These are phyloP conservation scores for Ogataea thermomethanolica DNA, from an alignment of 805 yeast species.

Conservation along the genomic window DNA sequence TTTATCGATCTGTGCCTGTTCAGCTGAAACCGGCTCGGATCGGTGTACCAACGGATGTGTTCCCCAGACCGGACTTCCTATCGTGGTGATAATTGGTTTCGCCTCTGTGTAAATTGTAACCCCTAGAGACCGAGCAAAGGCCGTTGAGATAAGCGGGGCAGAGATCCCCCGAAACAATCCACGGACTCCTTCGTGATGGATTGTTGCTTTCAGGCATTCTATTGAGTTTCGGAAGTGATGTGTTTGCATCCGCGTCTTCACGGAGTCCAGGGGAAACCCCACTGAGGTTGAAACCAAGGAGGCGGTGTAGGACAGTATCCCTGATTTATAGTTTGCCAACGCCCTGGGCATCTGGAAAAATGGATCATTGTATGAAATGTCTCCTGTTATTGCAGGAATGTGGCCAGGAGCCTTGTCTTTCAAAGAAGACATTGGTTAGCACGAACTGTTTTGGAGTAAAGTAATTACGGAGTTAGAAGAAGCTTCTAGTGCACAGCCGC, in stretches of 20 bases:
- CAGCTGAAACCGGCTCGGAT: background rate
- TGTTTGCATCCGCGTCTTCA: slow-evolving; percentile 84
- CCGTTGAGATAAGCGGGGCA: slow-evolving; percentile 68
- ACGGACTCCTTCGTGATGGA: slow-evolving; percentile 55
- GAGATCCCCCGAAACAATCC: slow-evolving; percentile 76
- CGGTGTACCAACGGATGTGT: slow-evolving; percentile 7
- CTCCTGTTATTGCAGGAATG: slow-evolving; percentile 60
- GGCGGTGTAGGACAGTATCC: slow-evolving; percentile 60
- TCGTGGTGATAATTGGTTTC: slow-evolving; percentile 40
- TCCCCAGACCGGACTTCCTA: slow-evolving; percentile 15
- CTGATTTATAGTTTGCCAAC: slow-evolving; percentile 51
- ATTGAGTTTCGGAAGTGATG: slow-evolving; percentile 55
- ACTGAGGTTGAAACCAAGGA: slow-evolving; percentile 60
- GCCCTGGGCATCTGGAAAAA: slow-evolving; percentile 45
- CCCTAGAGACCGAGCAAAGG: slow-evolving; percentile 60
- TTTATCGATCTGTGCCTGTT: slow-evolving; percentile 12
- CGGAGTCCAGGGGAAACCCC: slow-evolving; percentile 86
- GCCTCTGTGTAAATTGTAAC: slow-evolving; percentile 59
- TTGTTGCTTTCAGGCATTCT: slow-evolving; percentile 56
- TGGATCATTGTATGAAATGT: slow-evolving; percentile 43
- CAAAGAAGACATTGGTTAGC: slow-evolving; percentile 1
- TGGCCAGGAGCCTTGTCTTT: slow-evolving; percentile 2
- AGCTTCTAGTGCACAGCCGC: slow-evolving; percentile 8
- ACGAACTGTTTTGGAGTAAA: background rate
- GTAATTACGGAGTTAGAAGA: background rate